Conservation (phyloP, 352 stramenopile genomes). For the Phytopythium delawarense region DNA sequence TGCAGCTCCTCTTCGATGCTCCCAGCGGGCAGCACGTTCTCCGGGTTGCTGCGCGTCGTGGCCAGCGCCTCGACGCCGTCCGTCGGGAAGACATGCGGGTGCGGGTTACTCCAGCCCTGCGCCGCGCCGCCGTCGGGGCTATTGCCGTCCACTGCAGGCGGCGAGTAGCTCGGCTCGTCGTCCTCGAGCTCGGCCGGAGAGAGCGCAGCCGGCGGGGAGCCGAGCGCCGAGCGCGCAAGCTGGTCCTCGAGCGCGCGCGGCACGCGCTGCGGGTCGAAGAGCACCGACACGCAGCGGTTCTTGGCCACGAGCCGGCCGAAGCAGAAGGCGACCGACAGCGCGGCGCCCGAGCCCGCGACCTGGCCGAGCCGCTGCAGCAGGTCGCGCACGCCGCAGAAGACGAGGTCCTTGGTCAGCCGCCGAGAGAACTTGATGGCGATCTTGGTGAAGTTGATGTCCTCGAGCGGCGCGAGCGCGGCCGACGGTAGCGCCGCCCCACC, state of each 20-base stretch:
- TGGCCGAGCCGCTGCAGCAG: slow-evolving; percentile 73
- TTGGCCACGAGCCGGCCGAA: slow-evolving; percentile 71
- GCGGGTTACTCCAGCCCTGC: slow-evolving; percentile 9
- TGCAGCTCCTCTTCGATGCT: slow-evolving; percentile 55
- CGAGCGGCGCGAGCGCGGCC: slow-evolving; percentile 40
- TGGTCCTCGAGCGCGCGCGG: slow-evolving; percentile 52
- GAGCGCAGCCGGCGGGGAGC: slow-evolving; percentile 31
- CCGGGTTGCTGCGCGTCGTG: slow-evolving; percentile 44
- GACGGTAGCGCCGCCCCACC: not conserved
- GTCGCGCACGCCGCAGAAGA: slow-evolving; percentile 64
- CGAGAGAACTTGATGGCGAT: slow-evolving; percentile 80
- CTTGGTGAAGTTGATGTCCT: slow-evolving; percentile 82
- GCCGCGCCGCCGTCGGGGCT: not conserved
- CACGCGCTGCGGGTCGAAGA: slow-evolving; percentile 67
- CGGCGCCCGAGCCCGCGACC: slow-evolving; percentile 40
- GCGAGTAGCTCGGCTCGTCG: slow-evolving; percentile 16
- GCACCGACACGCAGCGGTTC: slow-evolving; percentile 62
- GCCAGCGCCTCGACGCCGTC: slow-evolving; percentile 36
- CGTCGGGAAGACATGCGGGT: slow-evolving; percentile 23
- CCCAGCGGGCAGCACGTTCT: slow-evolving; percentile 43
- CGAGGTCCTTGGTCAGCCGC: slow-evolving; percentile 69
- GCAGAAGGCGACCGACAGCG: slow-evolving; percentile 65
- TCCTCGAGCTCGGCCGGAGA: slow-evolving; percentile 39
- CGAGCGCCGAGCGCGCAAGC: slow-evolving; percentile 53
- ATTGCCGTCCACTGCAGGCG: slow-evolving; percentile 16